These are phyloP conservation scores for Emericellopsis cladophorae DNA, from an alignment of 2,329 filamentous ascomycete genomes.

Conservation along the genomic window DNA sequence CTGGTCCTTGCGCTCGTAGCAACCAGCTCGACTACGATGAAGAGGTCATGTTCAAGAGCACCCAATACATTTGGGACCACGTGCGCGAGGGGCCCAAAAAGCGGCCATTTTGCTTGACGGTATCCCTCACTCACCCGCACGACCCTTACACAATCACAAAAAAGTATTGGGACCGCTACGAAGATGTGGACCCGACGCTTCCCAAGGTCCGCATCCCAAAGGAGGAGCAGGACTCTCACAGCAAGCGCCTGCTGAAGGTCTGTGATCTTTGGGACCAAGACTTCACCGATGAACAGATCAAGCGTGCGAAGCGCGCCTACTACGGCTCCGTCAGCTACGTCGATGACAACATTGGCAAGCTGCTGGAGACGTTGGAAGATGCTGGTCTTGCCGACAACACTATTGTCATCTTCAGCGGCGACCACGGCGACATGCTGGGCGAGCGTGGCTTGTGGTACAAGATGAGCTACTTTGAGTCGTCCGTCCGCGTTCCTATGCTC, in stretches of 20 bases:
- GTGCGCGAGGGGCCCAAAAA: constrained; percentile 64
- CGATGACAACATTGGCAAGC: constrained; percentile 78
- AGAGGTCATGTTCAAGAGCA: constrained; percentile 86
- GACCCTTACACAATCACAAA: constrained; percentile 91
- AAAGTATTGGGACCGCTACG: constrained; percentile 88
- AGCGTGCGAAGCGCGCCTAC: constrained; percentile 75
- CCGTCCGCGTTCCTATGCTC: constrained; percentile 77
- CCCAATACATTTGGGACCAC: constrained; percentile 82
- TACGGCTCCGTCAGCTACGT: constrained; percentile 91
- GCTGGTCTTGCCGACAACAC: constrained; percentile 75
- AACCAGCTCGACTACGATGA: constrained; percentile 96
- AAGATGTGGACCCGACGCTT: constrained; percentile 74
- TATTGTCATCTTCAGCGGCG: constrained; percentile 82
- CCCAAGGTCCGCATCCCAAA: constrained; percentile 68
- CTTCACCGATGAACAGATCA: constrained; percentile 76
- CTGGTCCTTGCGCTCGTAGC: constrained; percentile 76
- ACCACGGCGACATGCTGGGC: constrained; percentile 93
- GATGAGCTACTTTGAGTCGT: constrained; percentile 93
- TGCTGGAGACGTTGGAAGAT: constrained; percentile 65
- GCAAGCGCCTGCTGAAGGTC: constrained; percentile 73
- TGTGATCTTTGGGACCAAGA: constrained; percentile 78
- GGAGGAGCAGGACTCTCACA: constrained; percentile 76
- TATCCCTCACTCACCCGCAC: constrained; percentile 88
- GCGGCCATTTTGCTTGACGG: constrained; percentile 75
- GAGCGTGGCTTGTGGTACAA: constrained; percentile 93